phyloP scores from a whole-genome alignment of 2,329 filamentous ascomycete genomes.

The Stachybotrys echinatus region DNA sequence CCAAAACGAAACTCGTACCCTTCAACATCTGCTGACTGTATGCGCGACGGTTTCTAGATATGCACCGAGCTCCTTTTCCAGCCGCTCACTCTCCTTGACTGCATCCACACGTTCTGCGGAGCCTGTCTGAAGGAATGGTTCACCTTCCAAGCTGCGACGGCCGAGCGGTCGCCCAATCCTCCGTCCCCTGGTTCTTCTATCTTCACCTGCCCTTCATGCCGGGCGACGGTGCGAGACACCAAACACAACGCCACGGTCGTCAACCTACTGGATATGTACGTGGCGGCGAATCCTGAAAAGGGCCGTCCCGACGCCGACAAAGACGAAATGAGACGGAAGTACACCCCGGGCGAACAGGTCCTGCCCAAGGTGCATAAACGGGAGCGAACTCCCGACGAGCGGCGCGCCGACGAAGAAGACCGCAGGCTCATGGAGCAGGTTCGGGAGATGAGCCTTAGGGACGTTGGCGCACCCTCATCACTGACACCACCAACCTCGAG shows the following conservation, averaged over 20 bases:
- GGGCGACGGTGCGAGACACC: slow-evolving; percentile 78
- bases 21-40: neutral
- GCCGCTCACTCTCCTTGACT: slow-evolving; percentile 86
- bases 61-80: slow-evolving; percentile 94
- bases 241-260: slow-evolving; percentile 87
- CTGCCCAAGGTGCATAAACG: slow-evolving; percentile 55
- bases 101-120: slow-evolving; percentile 93
- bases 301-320: slow-evolving; percentile 67
- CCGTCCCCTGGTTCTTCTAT: slow-evolving; percentile 41
- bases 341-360: slow-evolving; percentile 77
- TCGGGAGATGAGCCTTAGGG: slow-evolving; percentile 66
- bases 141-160: slow-evolving; percentile 63
- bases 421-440: slow-evolving; percentile 65
- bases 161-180: slow-evolving; percentile 43
- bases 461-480: slow-evolving; percentile 44
- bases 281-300: slow-evolving; percentile 73
- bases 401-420: slow-evolving; percentile 59
- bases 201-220: slow-evolving; percentile 92
- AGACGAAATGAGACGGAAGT: slow-evolving; percentile 67
- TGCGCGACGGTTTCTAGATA: slow-evolving; percentile 55
- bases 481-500: slow-evolving; percentile 20
- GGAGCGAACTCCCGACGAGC: slow-evolving; percentile 47
- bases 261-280: slow-evolving; percentile 83
- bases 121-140: slow-evolving; percentile 98
- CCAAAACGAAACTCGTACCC: neutral